These are phyloP conservation scores for Calycina marina DNA, from an alignment of 2,329 filamentous ascomycete species.

Conservation along the genomic window DNA sequence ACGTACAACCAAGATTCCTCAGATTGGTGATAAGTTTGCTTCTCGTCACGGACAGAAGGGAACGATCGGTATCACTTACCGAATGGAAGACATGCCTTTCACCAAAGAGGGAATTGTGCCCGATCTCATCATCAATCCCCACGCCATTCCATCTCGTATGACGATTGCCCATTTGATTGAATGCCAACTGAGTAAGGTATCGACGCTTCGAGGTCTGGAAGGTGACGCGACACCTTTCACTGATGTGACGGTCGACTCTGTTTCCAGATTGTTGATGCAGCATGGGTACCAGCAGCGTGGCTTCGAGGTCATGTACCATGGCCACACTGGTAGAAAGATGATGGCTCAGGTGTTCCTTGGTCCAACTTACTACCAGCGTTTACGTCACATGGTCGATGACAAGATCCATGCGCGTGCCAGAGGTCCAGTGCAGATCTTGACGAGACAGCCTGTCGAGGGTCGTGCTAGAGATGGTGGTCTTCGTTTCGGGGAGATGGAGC, in stretches of 20 bases:
- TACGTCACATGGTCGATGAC: conserved; percentile 99
- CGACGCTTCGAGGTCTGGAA: conserved; percentile 83
- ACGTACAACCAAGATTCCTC: conserved; percentile 91
- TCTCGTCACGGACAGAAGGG: conserved; percentile 98
- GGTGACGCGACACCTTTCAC: conserved; percentile 97
- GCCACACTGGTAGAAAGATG: conserved; percentile 88
- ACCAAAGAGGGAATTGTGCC: conserved; percentile 81
- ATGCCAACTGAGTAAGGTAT: conserved; percentile 93
- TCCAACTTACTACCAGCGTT: conserved; percentile 95
- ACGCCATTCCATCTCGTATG: conserved; percentile 99
- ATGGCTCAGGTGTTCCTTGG: conserved; percentile 92
- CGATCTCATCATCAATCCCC: conserved; percentile 96
- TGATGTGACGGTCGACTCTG: conserved; percentile 87
- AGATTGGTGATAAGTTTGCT: conserved; percentile 98
- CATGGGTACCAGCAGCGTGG: conserved; percentile 94
- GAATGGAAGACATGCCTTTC: conserved; percentile 98
- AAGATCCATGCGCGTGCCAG: conserved; percentile 99
- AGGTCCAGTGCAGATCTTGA: conserved; percentile 93
- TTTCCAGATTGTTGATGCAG: conserved; percentile 72
- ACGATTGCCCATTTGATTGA: conserved; percentile 99
- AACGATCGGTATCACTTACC: conserved; percentile 96
- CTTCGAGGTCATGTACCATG: conserved; percentile 98
- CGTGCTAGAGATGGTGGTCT: conserved; percentile 94
- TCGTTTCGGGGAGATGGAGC: conserved; percentile 99
- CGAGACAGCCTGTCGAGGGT: conserved; percentile 93